Base-by-base conservation (phyloP, 352 stramenopile genomes). In the Pythium volutum region DNA sequence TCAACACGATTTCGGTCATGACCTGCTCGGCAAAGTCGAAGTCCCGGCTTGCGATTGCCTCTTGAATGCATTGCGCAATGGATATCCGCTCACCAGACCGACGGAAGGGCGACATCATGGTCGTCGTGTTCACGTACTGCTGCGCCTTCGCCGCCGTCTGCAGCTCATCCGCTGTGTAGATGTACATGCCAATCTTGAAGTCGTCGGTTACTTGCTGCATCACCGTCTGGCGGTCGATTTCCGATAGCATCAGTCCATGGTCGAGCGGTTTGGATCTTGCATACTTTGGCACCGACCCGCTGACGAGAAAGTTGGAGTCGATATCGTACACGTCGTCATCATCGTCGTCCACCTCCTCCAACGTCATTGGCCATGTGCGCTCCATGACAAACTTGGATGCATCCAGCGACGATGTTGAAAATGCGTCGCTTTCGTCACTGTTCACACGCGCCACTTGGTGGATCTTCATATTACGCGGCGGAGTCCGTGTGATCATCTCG, bases 161-260 rank as follows among this genome's bases (percentile, higher is more conserved):
- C 7, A 93, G 66, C 41, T 93, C 81, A 36, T 93, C 84, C 5
- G 76, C 81, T 23, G 81, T 88, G 69, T 93, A 93, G 22, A 91
- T 83, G 66, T 93, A 93, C 41, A 78, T 75, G 11, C 73, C 73
- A 22, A 71, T 67, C 26, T 81, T 67, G 59, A 84, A 89, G 31
- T 78, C 72, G 43, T 89, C 76, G 15, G 63, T 59, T 6, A 88
- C 69, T 67, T 91, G 75, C 56, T 87, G 69, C 38, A 91, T 63
- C 31, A 90, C 69, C 11, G 71, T 85, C 52, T 69, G 69, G 49
- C 81, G 77, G 57, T 93, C 81, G 55, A 74, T 64, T 18, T 70
- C 73, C 20, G 81, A 91, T n/a, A 91, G 51, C 3, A 70, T 64
- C 20, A 62, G 69, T 20, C 66, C 77, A 16, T 81, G 55, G 27